Evolutionary conservation across 306 rosid species (phyloP), one percentile per base, ranked within the genome.

Genomic region (Ochetophila trinervis): DNA sequence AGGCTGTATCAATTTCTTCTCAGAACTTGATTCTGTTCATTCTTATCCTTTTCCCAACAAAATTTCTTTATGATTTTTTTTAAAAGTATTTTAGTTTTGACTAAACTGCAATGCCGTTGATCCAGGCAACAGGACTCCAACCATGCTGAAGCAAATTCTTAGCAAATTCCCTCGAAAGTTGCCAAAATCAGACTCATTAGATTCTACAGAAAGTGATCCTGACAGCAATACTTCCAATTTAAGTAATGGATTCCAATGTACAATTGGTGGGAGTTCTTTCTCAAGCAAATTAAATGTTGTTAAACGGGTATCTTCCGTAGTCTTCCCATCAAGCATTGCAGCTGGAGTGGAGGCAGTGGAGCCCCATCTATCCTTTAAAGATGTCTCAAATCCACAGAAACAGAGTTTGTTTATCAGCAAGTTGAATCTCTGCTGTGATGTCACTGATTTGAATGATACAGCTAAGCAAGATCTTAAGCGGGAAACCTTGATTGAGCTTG

Each of bases 241-340:
- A 68, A 87, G 95, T 44, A 84, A 79, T 79, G 97, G 87, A 9
- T 94, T 94, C 81, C 99, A 88, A 69, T 94, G 99, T 74, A 83
- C 99, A 72, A 90, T 88, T 71, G 95, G 93, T 55, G 99, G 97
- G 65, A 88, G 88, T 65, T 83, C 99, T 63, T 80, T 94, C 70
- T 84, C 99, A 8, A 90, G 96, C 87, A 94, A 94, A 81, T 78
- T 94, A 69, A 94, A 86, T 78, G 97, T 88, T 12, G 99, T 94
- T 55, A 90, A 94, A 75, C 79, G 99, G 71, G 99, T 94, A 36
- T 94, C 99, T 63, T 94, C 97, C 0, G 99, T 85, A 52, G 99
- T 94, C 75, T 94, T 94, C 75, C 99, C 99, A 4, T 84, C 99
- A 51, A 88, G 99, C 71, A 71, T 82, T 69, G 73, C 62, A 35